Evolutionary conservation across 306 rosid genomes (phyloP).

Genomic region (Begonia loranthoides): DNA sequence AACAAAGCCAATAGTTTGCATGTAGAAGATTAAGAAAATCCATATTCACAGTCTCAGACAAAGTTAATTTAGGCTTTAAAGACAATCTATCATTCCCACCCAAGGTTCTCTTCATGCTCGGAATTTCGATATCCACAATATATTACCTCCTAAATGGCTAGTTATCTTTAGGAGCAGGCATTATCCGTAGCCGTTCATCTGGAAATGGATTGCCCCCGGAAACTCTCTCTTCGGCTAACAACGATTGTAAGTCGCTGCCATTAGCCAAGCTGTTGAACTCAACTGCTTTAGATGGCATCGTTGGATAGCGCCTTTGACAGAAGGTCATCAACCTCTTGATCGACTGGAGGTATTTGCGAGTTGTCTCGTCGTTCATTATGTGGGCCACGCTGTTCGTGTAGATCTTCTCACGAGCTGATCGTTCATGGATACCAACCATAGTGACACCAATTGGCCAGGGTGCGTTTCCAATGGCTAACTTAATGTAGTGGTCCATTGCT

Average conservation of each 20-base stretch:
- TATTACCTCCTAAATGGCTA: slow-evolving; percentile 8
- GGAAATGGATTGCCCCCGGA: slow-evolving; percentile 28
- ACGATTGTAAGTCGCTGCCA: slow-evolving; percentile 95
- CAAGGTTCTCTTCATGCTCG: no score
- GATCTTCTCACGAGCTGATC: slow-evolving; percentile 98
- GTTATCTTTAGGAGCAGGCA: slow-evolving; percentile 59
- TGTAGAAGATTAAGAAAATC: no score
- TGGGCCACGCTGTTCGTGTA: slow-evolving; percentile 98
- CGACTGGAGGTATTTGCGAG: slow-evolving; percentile 88
- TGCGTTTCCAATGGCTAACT: slow-evolving; percentile 91
- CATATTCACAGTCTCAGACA: no score
- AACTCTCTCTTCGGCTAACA: slow-evolving; percentile 70
- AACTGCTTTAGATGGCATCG: slow-evolving; percentile 97
- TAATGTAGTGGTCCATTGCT: slow-evolving; percentile 96
- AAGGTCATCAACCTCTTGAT: slow-evolving; percentile 90
- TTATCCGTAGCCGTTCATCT: slow-evolving; percentile 64
- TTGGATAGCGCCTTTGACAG: slow-evolving; percentile 89
- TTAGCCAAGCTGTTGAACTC: slow-evolving; percentile 98
- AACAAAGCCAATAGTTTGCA: no score
- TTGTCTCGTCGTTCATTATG: slow-evolving; percentile 94
- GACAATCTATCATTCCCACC: no score
- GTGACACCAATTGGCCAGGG: slow-evolving; percentile 99
- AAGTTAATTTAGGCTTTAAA: no score
- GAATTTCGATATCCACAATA: no score
- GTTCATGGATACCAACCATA: slow-evolving; percentile 99